Evolutionary conservation across 176 grass and related monocot species (phyloP), one percentile per base, ranked within the genome.

Genomic region (Cenchrus americanus): DNA sequence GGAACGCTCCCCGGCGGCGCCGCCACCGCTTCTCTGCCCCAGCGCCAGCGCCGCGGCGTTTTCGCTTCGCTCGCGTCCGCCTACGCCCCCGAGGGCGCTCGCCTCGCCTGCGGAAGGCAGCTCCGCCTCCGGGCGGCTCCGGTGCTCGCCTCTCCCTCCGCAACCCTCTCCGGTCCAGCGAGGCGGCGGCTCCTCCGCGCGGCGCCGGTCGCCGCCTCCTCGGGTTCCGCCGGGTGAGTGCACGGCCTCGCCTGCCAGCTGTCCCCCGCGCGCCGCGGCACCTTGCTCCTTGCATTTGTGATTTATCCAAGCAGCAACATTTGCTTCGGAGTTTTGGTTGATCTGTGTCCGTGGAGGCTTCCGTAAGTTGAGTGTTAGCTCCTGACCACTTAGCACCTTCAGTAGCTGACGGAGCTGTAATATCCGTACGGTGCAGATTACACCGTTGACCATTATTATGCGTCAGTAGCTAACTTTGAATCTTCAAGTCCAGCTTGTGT

Each of bases 161-260:
- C 44, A 10, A 1, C 49, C 23, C 34, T 58, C 66, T 34, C 76
- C 47, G 54, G 37, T 26, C 77, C 59, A 24, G 57, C 18, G 10
- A 68, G 48, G 41, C 67, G 50, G 58, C 67, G 57, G 66, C 42
- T 84, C 46, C 72, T 69, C 60, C 66, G 27, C 10, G 50, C 63
- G 7, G 62, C 67, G 41, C 55, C 34, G 15, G 80, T 76, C 24
- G 79, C 79, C 34, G 79, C 90, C 64, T 78, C 95, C n/a, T 90
- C 84, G 8, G 89, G 77, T 68, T 78, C 94, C 14, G 76, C 88
- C 3, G 90, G 90, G 95, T 94, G 64, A 89, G 92, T 83, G 82
- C 5, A 44, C 77, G 40, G 40, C 79, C 90, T 84, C 30, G 7
- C 48, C 61, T 84, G 51, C 87, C 26, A 30, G 14, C 19, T 2